Conservation (phyloP, 1,284 basidiomycete species). For the Cystobasidiaceae sp. region DNA sequence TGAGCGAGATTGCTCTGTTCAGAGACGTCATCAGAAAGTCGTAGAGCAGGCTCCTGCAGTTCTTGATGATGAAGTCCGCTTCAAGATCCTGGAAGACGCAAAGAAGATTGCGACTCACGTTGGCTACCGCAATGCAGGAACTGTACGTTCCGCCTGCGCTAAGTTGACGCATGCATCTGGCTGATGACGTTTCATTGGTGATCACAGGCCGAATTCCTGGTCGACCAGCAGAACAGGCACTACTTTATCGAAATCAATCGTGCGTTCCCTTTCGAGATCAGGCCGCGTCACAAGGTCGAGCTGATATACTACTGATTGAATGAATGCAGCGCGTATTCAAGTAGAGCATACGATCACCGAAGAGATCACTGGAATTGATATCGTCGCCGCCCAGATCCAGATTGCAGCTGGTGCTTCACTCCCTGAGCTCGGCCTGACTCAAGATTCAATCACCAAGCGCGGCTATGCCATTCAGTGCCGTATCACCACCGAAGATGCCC, state of each 20-base stretch:
- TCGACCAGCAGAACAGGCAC: constrained; percentile 89
- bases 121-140: constrained; percentile 92
- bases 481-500: constrained; percentile 96
- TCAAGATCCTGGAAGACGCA: constrained; percentile 82
- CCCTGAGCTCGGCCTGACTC: constrained; percentile 90
- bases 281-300: not conserved
- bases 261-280: not conserved
- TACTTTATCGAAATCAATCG: constrained; percentile 87
- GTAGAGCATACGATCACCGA: constrained; percentile 89
- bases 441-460: constrained; percentile 91
- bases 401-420: constrained; percentile 96
- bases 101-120: constrained; percentile 90
- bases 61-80: constrained; percentile 81
- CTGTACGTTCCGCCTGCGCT: constrained; percentile 50
- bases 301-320: not conserved
- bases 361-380: constrained; percentile 98
- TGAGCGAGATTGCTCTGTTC: constrained; percentile 97
- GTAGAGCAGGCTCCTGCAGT: constrained; percentile 97
- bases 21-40: constrained; percentile 96
- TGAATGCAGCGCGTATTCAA: constrained; percentile 70
- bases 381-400: constrained; percentile 97
- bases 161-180: not conserved
- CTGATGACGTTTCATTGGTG: not conserved
- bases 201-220: constrained; percentile 58
- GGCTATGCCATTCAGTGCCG: constrained; percentile 98